phyloP scores from a whole-genome alignment of 805 yeast genomes.

The Saccharomycopsis schoenii region DNA sequence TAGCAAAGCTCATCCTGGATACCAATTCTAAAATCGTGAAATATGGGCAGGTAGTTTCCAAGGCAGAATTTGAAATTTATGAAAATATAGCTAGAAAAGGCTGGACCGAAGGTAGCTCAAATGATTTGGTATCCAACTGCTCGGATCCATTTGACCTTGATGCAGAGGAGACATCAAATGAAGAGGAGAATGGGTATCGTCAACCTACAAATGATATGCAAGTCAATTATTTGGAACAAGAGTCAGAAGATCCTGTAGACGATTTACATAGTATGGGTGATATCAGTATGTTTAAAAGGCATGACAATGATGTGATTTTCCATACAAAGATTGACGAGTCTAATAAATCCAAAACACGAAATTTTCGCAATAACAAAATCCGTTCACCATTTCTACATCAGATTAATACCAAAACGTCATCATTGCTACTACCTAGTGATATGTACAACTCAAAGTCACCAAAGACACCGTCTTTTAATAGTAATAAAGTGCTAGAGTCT shows the following conservation, averaged over 20 bases:
- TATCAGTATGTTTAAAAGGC: not conserved
- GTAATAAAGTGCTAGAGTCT: not conserved
- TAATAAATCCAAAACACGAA: conserved; percentile 2
- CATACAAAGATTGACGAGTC: not conserved
- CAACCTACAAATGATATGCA: not conserved
- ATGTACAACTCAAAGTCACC: not conserved
- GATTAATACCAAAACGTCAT: not conserved
- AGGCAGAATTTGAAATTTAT: conserved; percentile 73
- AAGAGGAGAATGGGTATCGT: not conserved
- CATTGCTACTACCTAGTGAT: not conserved
- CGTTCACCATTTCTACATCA: conserved; percentile 21
- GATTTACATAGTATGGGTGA: not conserved
- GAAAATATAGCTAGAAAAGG: conserved; percentile 79
- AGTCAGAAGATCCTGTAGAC: not conserved
- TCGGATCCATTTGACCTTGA: conserved; percentile 52
- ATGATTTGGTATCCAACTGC: conserved; percentile 50
- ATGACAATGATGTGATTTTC: not conserved
- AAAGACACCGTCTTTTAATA: not conserved
- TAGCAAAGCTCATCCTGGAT: conserved; percentile 51
- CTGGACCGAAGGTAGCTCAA: conserved; percentile 82
- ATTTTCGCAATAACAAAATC: conserved; percentile 17
- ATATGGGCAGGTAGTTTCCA: conserved; percentile 51
- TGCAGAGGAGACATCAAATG: conserved; percentile 9
- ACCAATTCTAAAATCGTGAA: conserved; percentile 46
- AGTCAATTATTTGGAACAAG: not conserved